Base-by-base conservation (phyloP, 441 rosid genomes). In the Daphne laureola region DNA sequence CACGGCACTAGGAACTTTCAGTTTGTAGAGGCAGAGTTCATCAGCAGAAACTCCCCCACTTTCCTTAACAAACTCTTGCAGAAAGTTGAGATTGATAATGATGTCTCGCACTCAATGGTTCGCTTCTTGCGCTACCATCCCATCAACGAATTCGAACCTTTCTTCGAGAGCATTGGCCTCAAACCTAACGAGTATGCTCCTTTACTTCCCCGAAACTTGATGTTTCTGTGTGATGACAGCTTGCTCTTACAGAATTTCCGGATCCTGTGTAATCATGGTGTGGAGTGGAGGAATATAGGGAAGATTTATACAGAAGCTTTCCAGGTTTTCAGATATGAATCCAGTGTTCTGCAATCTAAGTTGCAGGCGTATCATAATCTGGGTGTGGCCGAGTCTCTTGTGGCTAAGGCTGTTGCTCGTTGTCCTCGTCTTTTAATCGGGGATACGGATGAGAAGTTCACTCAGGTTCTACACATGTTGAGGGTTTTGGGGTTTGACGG, bases 141-240 rank as follows among this genome's bases (percentile, higher is more conserved):
- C 25, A 73, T 88, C 21, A 92, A 92, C 65, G 98, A 92, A 54
- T 92, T 84, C 38, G 96, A 88, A 74, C 90, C 87, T 26, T 88
- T 84, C 69, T 75, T 82, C 38, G 94, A 92, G 88, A 88, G 96
- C 61, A 59, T 78, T 53, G 95, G 98, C 43, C 41, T 92, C 43
- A 59, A 77, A 18, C 94, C 83, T 4, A 56, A 51, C 0, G 90
- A 86, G 65, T 79, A 63, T 56, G n/a, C 46, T 58, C 60, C 67
- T 44, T 55, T 82, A 40, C 79, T 92, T 56, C 89, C 82, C 0
- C 63, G 60, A 38, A 78, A 78, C 59, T 64, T 72, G 69, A 71
- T 83, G 63, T 88, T 79, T 56, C 65, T 91, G 71, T 67, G 65
- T 62, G 98, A 91, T 65, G 95, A 86, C 67, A 68, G 36, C 18